These are phyloP conservation scores for Citrus glauca DNA, from an alignment of 345 rosid genomes.

Conservation along the genomic window DNA sequence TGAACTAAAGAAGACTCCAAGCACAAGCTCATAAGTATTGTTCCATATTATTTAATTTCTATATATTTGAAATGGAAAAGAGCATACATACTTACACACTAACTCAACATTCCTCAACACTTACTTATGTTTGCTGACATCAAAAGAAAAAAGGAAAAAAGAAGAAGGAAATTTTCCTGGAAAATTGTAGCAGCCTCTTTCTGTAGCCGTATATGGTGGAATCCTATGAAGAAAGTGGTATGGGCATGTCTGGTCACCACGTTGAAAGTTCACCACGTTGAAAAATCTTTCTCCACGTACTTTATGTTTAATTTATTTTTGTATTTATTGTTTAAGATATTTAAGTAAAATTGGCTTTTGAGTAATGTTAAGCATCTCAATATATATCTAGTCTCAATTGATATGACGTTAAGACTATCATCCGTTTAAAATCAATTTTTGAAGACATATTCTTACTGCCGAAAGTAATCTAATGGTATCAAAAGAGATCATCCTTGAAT, in stretches of 20 bases:
- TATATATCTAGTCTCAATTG: too few relatives aligned
- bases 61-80: not conserved
- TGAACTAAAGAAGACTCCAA: too few relatives aligned
- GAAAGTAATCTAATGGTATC: not conserved
- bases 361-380: too few relatives aligned
- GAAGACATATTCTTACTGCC: not conserved
- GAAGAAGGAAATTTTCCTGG: not conserved
- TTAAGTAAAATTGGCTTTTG: accelerated
- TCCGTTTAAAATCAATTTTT: too few relatives aligned
- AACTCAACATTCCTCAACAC: not conserved
- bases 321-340: not conserved
- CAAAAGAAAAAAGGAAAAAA: not conserved
- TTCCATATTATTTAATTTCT: too few relatives aligned
- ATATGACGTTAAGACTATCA: not conserved
- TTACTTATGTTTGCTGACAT: not conserved
- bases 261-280: not conserved
- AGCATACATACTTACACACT: not conserved
- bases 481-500: not conserved
- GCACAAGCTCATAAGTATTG: too few relatives aligned
- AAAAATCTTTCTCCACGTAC: not conserved
- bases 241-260: constrained; percentile 7
- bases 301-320: not conserved
- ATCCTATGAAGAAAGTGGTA: constrained; percentile 13
- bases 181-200: constrained; percentile 1
- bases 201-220: not conserved